phyloP scores from a whole-genome alignment of 192 early-diverging fungal species.

The Allomyces javanicus region DNA sequence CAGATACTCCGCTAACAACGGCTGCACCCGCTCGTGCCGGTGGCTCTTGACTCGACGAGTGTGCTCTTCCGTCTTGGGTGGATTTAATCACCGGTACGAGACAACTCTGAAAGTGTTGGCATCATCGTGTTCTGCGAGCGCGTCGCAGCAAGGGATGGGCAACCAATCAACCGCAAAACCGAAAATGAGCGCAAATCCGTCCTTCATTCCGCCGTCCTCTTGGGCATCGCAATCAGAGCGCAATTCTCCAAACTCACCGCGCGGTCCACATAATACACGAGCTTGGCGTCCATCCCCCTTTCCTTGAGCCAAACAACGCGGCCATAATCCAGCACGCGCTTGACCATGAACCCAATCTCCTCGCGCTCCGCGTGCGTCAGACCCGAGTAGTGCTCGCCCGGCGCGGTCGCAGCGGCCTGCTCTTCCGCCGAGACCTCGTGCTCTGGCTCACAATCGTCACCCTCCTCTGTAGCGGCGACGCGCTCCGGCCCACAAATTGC shows the following conservation, averaged over 20 bases:
- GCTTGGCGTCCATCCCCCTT: constrained; percentile 37
- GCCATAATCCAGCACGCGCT: constrained; percentile 61
- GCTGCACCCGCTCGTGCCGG: too few species aligned
- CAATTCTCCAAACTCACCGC: constrained; percentile 53
- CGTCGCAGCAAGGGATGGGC: too few species aligned
- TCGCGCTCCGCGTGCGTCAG: constrained; percentile 38
- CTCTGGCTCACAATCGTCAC: constrained; percentile 8
- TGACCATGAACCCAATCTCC: constrained; percentile 45
- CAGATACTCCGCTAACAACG: too few species aligned
- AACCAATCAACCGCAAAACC: too few species aligned
- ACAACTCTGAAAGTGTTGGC: too few species aligned
- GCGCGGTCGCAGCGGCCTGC: constrained; percentile 21
- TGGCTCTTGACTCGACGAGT: too few species aligned
- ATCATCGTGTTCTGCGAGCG: too few species aligned
- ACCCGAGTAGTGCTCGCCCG: constrained; percentile 42
- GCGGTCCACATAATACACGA: constrained; percentile 53
- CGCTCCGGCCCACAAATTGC: constrained; percentile 27
- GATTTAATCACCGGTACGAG: too few species aligned
- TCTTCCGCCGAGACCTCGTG: constrained; percentile 13
- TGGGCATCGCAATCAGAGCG: constrained; percentile 23
- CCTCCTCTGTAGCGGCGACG: constrained; percentile 4
- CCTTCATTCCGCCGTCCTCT: too few species aligned
- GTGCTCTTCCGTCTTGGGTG: too few species aligned
- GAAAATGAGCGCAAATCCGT: too few species aligned
- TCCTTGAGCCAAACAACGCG: constrained; percentile 30